Base-by-base conservation (phyloP, 2,329 filamentous ascomycete species). In the Stemphylium vesicarium region DNA sequence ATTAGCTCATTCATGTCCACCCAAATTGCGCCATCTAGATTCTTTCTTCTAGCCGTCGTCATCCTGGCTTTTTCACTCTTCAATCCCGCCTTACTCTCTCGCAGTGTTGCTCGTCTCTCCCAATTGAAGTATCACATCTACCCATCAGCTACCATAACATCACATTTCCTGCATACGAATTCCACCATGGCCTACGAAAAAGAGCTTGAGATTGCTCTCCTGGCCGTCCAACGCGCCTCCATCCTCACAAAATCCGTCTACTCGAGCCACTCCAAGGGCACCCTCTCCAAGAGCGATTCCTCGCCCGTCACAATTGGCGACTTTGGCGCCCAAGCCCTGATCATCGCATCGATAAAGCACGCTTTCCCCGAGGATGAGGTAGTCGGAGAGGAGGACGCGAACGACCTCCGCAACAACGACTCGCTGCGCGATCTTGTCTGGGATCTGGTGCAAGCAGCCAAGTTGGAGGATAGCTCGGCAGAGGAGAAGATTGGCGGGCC, bases 251-350 rank as follows among this genome's bases (percentile, higher is more conserved):
- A 91, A 76, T 85, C 85, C 59, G 90, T 92, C 72, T 91, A 90
- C 81, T 82, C 92, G 79, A 90, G 94, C 68, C 95, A 94, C 78
- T 89, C 92, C 68, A 98, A 98, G 80, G 94, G 94, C 66, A 97
- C 95, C 40, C 84, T 96, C 46, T 90, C 89, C 75, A 99, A 99
- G 81, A 89, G 91, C 77, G 95, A 99, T 82, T 92, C 91, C 74
- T 96, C 93, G 9, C 95, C 95, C 63, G 95, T 99, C 69, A 99
- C 95, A 15, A 95, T 98, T 68, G 95, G 94, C 75, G 95, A 99
- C 80, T 98, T 96, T 76, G 95, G 95, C 71, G 96, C 95, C 33
- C 95, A 99, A 81, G 93, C 95, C 29, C 86, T 99, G 63, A 96
- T 99, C 78, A 96, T 98, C 72, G 84, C 88, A 53, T 94, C 94